phyloP scores from a whole-genome alignment of 148 eudicot genomes.

The Rhododendron henanense region DNA sequence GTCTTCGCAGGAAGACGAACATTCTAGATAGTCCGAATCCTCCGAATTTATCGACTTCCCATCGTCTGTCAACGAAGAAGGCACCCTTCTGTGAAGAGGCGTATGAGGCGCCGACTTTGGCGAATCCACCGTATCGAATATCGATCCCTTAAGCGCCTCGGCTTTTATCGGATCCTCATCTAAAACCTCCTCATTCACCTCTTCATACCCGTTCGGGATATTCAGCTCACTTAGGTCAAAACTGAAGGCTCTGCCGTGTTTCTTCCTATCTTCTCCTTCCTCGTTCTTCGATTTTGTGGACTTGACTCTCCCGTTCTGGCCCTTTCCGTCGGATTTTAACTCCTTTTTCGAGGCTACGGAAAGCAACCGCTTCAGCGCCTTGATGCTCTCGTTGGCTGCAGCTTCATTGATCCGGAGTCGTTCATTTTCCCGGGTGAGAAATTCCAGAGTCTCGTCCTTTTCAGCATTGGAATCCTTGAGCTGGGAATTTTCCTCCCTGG shows the following conservation, averaged over 20 bases:
- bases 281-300: slow-evolving; percentile 22
- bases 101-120: slow-evolving; percentile 30
- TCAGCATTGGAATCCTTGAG: slow-evolving; percentile 53
- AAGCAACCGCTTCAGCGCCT: slow-evolving; percentile 49
- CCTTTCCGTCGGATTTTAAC: slow-evolving; percentile 13
- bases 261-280: slow-evolving; percentile 23
- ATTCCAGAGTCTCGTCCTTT: slow-evolving; percentile 58
- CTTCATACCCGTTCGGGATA: slow-evolving; percentile 7
- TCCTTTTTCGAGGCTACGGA: slow-evolving; percentile 30
- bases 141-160: slow-evolving; percentile 63
- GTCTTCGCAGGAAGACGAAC: slow-evolving; percentile 34
- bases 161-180: slow-evolving; percentile 49
- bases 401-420: slow-evolving; percentile 57
- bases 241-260: slow-evolving; percentile 26
- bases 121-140: slow-evolving; percentile 50
- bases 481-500: slow-evolving; percentile 55
- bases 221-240: slow-evolving; percentile 44
- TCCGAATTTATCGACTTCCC: slow-evolving; percentile 30
- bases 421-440: slow-evolving; percentile 61
- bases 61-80: slow-evolving; percentile 29
- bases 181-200: slow-evolving; percentile 15
- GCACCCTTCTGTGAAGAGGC: slow-evolving; percentile 23
- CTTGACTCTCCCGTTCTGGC: slow-evolving; percentile 25
- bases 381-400: slow-evolving; percentile 52
- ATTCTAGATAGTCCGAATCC: slow-evolving; percentile 33